These are phyloP conservation scores for Astraeus odoratus DNA, from an alignment of 768 basidiomycete species.

Conservation along the genomic window DNA sequence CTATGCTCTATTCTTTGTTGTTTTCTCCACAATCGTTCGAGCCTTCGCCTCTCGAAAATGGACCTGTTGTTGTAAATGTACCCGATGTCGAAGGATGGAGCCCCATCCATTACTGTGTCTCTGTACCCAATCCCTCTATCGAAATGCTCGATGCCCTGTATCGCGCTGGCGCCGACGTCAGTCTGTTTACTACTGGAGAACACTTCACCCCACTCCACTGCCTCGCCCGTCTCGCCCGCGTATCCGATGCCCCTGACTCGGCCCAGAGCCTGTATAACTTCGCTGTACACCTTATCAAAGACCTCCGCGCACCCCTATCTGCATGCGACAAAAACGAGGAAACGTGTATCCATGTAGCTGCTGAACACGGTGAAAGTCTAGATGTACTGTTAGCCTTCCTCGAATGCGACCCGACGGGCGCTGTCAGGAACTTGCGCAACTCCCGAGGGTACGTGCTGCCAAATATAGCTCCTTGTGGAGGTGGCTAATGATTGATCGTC, in stretches of 20 bases:
- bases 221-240: constrained; percentile 39
- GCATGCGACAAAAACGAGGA: constrained; percentile 63
- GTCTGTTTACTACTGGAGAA: constrained; percentile 58
- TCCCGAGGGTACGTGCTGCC: constrained; percentile 53
- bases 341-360: constrained; percentile 76
- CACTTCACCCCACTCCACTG: constrained; percentile 66
- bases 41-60: constrained; percentile 31
- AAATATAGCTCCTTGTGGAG: not conserved
- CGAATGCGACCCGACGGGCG: constrained; percentile 52
- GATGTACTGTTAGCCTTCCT: constrained; percentile 59
- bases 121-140: constrained; percentile 46
- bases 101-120: constrained; percentile 63
- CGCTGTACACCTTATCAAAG: constrained; percentile 58
- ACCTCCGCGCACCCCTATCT: constrained; percentile 62
- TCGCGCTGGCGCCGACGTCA: constrained; percentile 68
- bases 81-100: constrained; percentile 68
- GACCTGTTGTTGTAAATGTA: constrained; percentile 56
- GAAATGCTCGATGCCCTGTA: constrained; percentile 65
- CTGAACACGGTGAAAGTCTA: constrained; percentile 62
- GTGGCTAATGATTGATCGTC: no score
- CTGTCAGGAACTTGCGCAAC: constrained; percentile 56
- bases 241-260: constrained; percentile 29
- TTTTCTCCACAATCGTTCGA: constrained; percentile 42
- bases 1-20: constrained; percentile 47
- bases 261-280: constrained; percentile 46